Percentiles rank a stretch among this genome's conserved stretches.
Evolutionary conservation across 768 basidiomycete species (phyloP).

Genomic region (Lactarius hatsudake): DNA sequence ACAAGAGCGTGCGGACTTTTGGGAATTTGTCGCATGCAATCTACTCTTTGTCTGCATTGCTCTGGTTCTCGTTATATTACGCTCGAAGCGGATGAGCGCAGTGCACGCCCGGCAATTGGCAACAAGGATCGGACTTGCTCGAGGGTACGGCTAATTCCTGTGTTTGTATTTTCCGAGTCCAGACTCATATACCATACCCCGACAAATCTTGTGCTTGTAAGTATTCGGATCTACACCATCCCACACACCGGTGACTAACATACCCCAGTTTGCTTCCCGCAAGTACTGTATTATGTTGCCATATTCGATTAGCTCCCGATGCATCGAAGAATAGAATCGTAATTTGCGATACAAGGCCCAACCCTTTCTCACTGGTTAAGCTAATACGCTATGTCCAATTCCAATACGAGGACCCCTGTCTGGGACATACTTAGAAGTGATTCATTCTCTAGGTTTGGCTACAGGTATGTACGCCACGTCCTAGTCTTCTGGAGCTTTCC

Average conservation of each 20-base stretch:
- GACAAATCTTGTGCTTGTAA: constrained; percentile 8
- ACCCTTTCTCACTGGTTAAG: constrained; percentile 1
- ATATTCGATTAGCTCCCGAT: constrained; percentile 3
- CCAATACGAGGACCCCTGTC: neutral
- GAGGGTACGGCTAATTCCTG: constrained; percentile 18
- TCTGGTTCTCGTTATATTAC: constrained; percentile 60
- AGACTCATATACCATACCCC: neutral
- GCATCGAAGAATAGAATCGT: constrained; percentile 12
- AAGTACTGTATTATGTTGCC: constrained; percentile 19
- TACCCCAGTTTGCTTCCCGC: neutral
- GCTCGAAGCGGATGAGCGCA: constrained; percentile 65
- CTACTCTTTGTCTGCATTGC: constrained; percentile 66
- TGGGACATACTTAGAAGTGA: neutral
- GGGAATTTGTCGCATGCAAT: constrained; percentile 88
- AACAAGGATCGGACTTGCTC: constrained; percentile 74
- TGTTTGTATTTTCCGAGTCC: constrained; percentile 7
- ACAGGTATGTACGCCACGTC: neutral
- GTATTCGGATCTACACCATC: neutral
- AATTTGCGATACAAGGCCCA: constrained; percentile 1
- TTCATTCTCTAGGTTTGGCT: neutral
- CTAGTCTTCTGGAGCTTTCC: neutral
- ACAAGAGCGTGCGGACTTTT: constrained; percentile 82
- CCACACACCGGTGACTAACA: constrained; percentile 2
- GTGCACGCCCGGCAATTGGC: constrained; percentile 80
- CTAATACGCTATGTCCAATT: neutral